Evolutionary conservation across 2,329 filamentous ascomycete species (phyloP).

Genomic region (Hypocrella siamensis): DNA sequence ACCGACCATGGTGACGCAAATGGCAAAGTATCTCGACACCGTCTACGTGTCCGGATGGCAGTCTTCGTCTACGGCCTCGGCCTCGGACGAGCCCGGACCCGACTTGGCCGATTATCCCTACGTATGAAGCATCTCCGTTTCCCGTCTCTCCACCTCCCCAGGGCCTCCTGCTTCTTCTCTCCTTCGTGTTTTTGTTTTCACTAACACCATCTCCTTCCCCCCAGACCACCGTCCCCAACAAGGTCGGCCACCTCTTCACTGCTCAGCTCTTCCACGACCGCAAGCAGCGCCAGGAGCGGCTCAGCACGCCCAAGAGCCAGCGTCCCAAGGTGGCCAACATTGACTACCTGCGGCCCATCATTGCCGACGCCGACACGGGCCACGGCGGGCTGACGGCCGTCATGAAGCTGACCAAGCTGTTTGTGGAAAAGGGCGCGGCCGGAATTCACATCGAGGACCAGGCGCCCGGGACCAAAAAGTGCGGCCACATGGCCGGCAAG

Average conservation of each 20-base stretch:
- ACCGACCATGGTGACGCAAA: slow-evolving; percentile 96
- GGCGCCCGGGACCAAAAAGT: slow-evolving; percentile 97
- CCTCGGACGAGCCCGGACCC: slow-evolving; percentile 88
- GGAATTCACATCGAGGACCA: slow-evolving; percentile 99
- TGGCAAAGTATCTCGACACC: slow-evolving; percentile 97
- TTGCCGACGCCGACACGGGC: slow-evolving; percentile 93
- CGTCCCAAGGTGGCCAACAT: slow-evolving; percentile 62
- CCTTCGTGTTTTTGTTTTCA: not conserved
- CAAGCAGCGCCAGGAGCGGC: slow-evolving; percentile 91
- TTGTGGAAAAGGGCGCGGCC: slow-evolving; percentile 89
- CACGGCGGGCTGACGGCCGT: slow-evolving; percentile 96
- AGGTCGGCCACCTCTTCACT: slow-evolving; percentile 94
- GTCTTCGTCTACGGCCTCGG: slow-evolving; percentile 88
- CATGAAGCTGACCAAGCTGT: slow-evolving; percentile 98
- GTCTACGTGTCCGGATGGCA: slow-evolving; percentile 99
- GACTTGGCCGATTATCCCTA: slow-evolving; percentile 97
- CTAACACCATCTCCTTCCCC: too few species aligned
- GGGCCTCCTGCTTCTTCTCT: too few species aligned
- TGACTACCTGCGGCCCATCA: slow-evolving; percentile 90
- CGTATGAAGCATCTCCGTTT: slow-evolving; percentile 28
- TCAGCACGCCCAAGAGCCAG: slow-evolving; percentile 58
- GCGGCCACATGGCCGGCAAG: slow-evolving; percentile 98
- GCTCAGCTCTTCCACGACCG: slow-evolving; percentile 98
- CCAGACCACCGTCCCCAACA: slow-evolving; percentile 98
- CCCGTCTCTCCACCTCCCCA: too few species aligned